phyloP scores from a whole-genome alignment of 257 asterid species.

The Solanum dulcamara region DNA sequence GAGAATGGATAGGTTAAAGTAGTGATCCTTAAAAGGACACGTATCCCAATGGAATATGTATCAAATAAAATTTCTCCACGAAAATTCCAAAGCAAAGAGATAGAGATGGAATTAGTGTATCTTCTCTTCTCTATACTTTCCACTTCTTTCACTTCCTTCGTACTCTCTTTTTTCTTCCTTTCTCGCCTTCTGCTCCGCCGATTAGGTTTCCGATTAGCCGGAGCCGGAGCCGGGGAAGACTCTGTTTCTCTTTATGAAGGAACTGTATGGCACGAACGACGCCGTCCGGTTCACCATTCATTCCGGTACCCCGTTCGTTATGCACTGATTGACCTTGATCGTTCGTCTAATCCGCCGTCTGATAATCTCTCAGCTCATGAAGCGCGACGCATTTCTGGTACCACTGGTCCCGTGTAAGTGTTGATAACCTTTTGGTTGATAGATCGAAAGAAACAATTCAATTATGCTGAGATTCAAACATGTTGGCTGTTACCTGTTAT shows the following conservation, averaged over 20 bases:
- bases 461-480: too few species aligned
- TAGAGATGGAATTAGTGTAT: conserved; percentile 54
- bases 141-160: conserved; percentile 31
- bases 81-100: neutral
- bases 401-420: conserved; percentile 72
- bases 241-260: conserved; percentile 53
- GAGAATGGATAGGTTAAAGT: too few species aligned
- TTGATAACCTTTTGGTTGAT: neutral
- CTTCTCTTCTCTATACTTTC: conserved; percentile 55
- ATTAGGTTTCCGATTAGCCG: neutral
- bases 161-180: conserved; percentile 49
- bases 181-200: conserved; percentile 39
- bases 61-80: neutral
- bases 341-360: conserved; percentile 25
- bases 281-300: conserved; percentile 82
- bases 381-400: conserved; percentile 50
- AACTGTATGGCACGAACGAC: conserved; percentile 91
- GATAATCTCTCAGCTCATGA: conserved; percentile 55
- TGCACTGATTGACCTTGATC: conserved; percentile 72
- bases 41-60: neutral
- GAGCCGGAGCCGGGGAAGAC: neutral
- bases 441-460: neutral
- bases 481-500: too few species aligned
- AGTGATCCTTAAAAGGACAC: neutral
- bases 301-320: conserved; percentile 76